phyloP scores from a whole-genome alignment of 495 filamentous ascomycete genomes.

The Lasiosphaeria hispida region DNA sequence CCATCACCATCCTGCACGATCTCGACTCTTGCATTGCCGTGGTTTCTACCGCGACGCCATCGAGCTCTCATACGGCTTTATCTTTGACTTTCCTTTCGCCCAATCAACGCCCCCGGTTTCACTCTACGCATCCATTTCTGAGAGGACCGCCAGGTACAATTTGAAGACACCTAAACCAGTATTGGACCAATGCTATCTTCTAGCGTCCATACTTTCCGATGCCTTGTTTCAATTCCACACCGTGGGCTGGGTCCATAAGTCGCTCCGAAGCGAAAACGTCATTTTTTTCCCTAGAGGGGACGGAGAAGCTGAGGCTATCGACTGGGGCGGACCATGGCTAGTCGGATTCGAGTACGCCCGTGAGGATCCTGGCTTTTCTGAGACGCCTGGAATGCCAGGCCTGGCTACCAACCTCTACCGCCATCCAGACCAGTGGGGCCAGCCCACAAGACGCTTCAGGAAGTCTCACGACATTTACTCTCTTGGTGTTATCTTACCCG shows the following conservation, averaged over 20 bases:
- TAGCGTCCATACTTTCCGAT: background rate
- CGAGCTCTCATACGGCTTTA: background rate
- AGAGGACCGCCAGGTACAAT: too few species aligned
- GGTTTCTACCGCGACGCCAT: background rate
- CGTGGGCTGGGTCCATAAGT: slow-evolving; percentile 10
- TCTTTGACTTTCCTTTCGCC: background rate
- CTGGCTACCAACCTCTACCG: slow-evolving; percentile 2
- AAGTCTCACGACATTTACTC: slow-evolving; percentile 14
- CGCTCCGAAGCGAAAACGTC: slow-evolving; percentile 5
- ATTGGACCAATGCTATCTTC: background rate
- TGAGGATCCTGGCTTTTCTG: background rate
- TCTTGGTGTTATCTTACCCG: slow-evolving; percentile 10
- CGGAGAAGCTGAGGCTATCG: background rate
- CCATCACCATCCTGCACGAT: background rate
- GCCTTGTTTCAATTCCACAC: background rate
- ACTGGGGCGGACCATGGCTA: background rate
- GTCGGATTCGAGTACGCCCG: slow-evolving; percentile 10
- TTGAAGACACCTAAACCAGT: background rate
- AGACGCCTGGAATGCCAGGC: background rate
- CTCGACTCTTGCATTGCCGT: background rate
- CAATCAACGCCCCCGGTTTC: background rate
- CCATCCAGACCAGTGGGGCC: background rate
- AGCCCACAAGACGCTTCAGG: slow-evolving; percentile 2
- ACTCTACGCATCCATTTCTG: too few species aligned
- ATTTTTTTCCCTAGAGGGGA: background rate